Conservation (phyloP, 2,329 filamentous ascomycete species). For the Reticulascus tulasneorum region DNA sequence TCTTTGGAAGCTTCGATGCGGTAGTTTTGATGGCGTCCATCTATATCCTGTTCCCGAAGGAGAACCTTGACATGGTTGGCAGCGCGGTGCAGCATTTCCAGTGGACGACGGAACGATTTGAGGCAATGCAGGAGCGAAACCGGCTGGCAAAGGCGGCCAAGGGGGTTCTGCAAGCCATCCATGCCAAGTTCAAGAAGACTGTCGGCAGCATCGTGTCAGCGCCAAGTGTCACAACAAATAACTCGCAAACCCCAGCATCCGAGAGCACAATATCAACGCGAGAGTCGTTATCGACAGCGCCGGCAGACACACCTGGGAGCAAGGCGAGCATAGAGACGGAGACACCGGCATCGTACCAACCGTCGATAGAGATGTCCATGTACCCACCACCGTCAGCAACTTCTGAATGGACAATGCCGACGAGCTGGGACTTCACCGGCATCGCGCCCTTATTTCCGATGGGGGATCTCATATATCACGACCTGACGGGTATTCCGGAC, state of each 20-base stretch:
- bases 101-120: slow-evolving; percentile 56
- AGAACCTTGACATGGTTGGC: slow-evolving; percentile 45
- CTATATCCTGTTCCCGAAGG: slow-evolving; percentile 56
- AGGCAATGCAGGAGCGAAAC: slow-evolving; percentile 51
- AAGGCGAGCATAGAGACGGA: slow-evolving; percentile 12
- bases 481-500: slow-evolving; percentile 41
- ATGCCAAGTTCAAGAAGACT: slow-evolving; percentile 48
- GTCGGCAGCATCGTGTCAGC: slow-evolving; percentile 28
- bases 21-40: slow-evolving; percentile 58
- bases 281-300: slow-evolving; percentile 12
- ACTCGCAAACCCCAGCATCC: slow-evolving; percentile 12
- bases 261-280: slow-evolving; percentile 10
- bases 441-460: slow-evolving; percentile 55
- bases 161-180: slow-evolving; percentile 52
- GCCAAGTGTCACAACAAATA: slow-evolving; percentile 9
- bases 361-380: slow-evolving; percentile 1
- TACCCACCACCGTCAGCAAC: slow-evolving; percentile 9
- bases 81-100: slow-evolving; percentile 52
- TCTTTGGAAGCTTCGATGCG: slow-evolving; percentile 62
- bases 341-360: slow-evolving; percentile 10
- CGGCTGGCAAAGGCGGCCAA: slow-evolving; percentile 49
- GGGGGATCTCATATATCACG: slow-evolving; percentile 54
- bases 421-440: slow-evolving; percentile 43
- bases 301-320: slow-evolving; percentile 13
- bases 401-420: slow-evolving; percentile 34